phyloP scores from a whole-genome alignment of 1,139 yeast genomes.

The Lodderomyces metapsilosis region DNA sequence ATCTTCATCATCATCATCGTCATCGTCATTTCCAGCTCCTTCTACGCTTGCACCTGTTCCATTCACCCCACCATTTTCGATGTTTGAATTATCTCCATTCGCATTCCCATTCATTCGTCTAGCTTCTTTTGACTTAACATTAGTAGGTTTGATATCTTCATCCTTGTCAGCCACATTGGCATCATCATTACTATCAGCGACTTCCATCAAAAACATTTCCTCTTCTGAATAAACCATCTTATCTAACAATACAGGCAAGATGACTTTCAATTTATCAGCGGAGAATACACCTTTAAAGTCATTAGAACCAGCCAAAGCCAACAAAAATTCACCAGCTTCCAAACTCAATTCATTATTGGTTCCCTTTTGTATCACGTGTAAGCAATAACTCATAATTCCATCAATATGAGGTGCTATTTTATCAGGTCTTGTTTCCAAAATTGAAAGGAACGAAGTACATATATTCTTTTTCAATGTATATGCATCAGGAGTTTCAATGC shows the following conservation, averaged over 20 bases:
- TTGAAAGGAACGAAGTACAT: slow-evolving; percentile 72
- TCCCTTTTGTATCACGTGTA: slow-evolving; percentile 65
- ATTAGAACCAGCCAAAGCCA: slow-evolving; percentile 64
- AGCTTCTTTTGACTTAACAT: slow-evolving; percentile 67
- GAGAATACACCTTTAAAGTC: slow-evolving; percentile 51
- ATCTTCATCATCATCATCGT: slow-evolving; percentile 41
- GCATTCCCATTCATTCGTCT: slow-evolving; percentile 26
- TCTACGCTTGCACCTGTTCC: too few species aligned
- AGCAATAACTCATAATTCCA: slow-evolving; percentile 81
- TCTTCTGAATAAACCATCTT: slow-evolving; percentile 89
- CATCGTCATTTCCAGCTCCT: slow-evolving; percentile 19
- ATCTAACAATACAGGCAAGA: slow-evolving; percentile 72
- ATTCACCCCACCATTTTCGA: slow-evolving; percentile 9
- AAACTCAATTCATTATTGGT: slow-evolving; percentile 70
- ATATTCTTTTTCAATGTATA: slow-evolving; percentile 68
- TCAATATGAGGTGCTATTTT: slow-evolving; percentile 74
- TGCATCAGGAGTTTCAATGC: slow-evolving; percentile 22
- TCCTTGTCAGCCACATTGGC: slow-evolving; percentile 70
- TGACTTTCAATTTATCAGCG: slow-evolving; percentile 52
- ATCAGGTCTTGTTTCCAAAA: slow-evolving; percentile 79
- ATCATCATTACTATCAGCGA: slow-evolving; percentile 70
- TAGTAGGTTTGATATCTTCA: slow-evolving; percentile 82
- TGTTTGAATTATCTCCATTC: slow-evolving; percentile 13
- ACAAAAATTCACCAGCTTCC: slow-evolving; percentile 90
- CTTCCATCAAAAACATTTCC: slow-evolving; percentile 69